Base-by-base conservation (phyloP, 768 basidiomycete genomes). In the Russula sp. region DNA sequence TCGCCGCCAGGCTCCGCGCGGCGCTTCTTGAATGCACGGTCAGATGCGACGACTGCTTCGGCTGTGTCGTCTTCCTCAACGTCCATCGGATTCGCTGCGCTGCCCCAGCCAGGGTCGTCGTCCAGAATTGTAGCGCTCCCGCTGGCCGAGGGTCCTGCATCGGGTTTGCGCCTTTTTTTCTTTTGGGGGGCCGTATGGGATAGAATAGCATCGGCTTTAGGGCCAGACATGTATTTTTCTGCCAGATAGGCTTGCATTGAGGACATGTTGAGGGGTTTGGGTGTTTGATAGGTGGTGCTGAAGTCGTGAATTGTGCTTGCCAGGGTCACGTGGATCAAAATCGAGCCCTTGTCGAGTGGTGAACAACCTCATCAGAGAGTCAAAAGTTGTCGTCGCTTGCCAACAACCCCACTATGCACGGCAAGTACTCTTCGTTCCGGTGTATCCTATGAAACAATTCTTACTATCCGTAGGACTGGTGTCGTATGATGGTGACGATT, bases 131-230 rank as follows among this genome's bases (percentile, higher is more conserved):
- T 62, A 8, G 68, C 66, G 9, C 65, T 13, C 22, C 59, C 66
- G 3, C 58, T 32, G 5, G n/a, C 7, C 13, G 57, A 48, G 75
- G 74, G 73, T 8, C 70, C 67, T 46, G 56, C 66, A 8, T 73
- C 73, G 13, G 73, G 79, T 73, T 87, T 89, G 56, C 85, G 81
- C 74, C 89, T 92, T 79, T 90, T 92, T 76, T 87, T 90, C 74
- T 87, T 87, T 71, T 79, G 80, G 0, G 76, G 75, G 2, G 75
- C 77, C 0, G 81, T 72, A 48, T 83, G 83, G 4, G 93, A 78
- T 8, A 98, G 79, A 65, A 98, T 98, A 7, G 93, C 94, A 67
- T 98, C 96, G 2, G 95, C 93, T 69, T 98, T 98, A 0, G 92
- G 85, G 1, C 96, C 96, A 6, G 93, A 86, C 94, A 98, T 96